Base-by-base conservation (phyloP, 1,139 yeast species). In the Suhomyces terraborum region DNA sequence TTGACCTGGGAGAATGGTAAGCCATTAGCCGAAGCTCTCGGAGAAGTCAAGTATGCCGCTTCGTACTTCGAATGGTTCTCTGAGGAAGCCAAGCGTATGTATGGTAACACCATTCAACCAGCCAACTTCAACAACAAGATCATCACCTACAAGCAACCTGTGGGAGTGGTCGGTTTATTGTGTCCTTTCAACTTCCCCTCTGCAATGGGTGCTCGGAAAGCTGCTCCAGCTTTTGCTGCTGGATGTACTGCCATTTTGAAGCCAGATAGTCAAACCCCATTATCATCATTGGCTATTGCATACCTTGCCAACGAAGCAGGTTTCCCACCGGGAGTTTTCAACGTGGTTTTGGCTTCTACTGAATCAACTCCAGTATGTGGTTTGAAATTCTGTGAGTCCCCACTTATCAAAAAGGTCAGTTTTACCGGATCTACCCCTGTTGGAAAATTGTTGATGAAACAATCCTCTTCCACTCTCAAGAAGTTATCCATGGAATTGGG, bases 351-450 rank as follows among this genome's bases (percentile, higher is more conserved):
- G 41, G 55, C 64, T 4, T 64, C 73, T 5, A 59, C 58, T 23
- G 69, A 65, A 46, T 55, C 58, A 37, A 68, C 75, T 3, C 75
- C 75, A 4, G 43, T 52, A 36, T 47, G 51, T 23, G 51, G 51
- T 2, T 41, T 46, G 34, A 43, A 45, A 26, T 62, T 88, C 41
- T 85, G 95, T 62, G 84, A 82, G 59, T 80, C 85, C 46, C 77
- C 82, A 20, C 61, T 67, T 31, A 75, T 89, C 41, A 80, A 78
- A 56, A 91, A 91, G 64, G 76, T 89, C 43, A 81, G 95, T 12
- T 91, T 89, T 65, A 91, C 98, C 9, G 97, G 98, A 3, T 88
- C 96, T 6, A 91, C 96, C 10, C 69, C 70, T 33, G 88, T 88
- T 13, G 96, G 97, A 38, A 83, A 84, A 63, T 61, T 87, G 35